Percentiles rank a stretch among this genome's conserved stretches.
Conservation (phyloP, 768 basidiomycete species). For the Trametes sanguinea region DNA sequence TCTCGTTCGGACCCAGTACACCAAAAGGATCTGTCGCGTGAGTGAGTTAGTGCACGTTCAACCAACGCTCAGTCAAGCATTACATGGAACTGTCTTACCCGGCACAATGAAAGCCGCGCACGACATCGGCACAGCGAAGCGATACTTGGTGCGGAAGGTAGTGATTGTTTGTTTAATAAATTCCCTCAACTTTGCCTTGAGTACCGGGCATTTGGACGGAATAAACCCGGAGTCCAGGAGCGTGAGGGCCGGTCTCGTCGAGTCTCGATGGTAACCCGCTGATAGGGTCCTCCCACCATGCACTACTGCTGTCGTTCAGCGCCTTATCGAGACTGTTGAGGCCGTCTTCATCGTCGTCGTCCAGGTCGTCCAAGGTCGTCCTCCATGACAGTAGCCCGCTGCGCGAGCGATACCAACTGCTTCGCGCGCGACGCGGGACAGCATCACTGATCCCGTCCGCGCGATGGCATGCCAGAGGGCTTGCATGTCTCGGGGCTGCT, state of each 20-base stretch:
- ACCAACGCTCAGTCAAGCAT: not conserved
- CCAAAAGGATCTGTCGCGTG: not conserved
- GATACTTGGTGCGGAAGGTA: slow-evolving; percentile 43
- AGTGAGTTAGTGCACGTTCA: not conserved
- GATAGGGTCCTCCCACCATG: slow-evolving; percentile 71
- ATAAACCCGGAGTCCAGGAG: slow-evolving; percentile 62
- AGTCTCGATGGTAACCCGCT: slow-evolving; percentile 61
- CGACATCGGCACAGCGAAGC: slow-evolving; percentile 57
- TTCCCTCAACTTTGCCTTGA: slow-evolving; percentile 55
- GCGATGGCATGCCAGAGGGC: slow-evolving; percentile 30
- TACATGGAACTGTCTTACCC: slow-evolving; percentile 33
- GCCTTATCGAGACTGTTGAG: slow-evolving; percentile 20
- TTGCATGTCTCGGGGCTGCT: slow-evolving; percentile 18
- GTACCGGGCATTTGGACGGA: slow-evolving; percentile 48
- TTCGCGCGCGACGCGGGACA: slow-evolving; percentile 28
- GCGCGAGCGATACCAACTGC: slow-evolving; percentile 31
- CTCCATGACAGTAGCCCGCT: slow-evolving; percentile 24
- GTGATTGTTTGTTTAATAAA: slow-evolving; percentile 49
- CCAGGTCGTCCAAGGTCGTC: slow-evolving; percentile 24
- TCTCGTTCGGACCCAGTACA: slow-evolving; percentile 35
- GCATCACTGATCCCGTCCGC: slow-evolving; percentile 27
- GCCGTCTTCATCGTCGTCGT: slow-evolving; percentile 30
- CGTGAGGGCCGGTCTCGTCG: slow-evolving; percentile 59
- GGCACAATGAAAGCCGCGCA: slow-evolving; percentile 64
- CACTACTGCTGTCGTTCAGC: slow-evolving; percentile 42